These are phyloP conservation scores for Nosema muscidifuracis DNA, from an alignment of 371 early-diverging fungal genomes.

Conservation along the genomic window DNA sequence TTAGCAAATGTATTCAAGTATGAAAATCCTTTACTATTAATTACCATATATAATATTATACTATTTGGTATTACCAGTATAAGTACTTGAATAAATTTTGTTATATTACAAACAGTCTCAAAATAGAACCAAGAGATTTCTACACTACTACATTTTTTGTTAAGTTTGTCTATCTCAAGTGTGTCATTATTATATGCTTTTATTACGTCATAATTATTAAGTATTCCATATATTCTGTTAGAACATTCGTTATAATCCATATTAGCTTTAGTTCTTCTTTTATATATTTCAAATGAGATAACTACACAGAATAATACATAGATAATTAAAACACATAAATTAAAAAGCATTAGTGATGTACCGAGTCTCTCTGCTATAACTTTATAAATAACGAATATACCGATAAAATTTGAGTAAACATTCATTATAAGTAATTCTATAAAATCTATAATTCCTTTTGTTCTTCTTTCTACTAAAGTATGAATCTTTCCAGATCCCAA, in stretches of 20 bases:
- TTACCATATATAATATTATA: constrained; percentile 15
- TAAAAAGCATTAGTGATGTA: background rate
- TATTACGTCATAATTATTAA: constrained; percentile 29
- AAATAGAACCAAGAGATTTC: constrained; percentile 6
- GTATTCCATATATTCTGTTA: constrained; percentile 25
- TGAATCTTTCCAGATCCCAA: constrained; percentile 35
- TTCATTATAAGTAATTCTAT: constrained; percentile 23
- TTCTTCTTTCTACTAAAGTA: constrained; percentile 35
- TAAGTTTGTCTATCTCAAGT: background rate
- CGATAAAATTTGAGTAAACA: background rate
- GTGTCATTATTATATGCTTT: constrained; percentile 33
- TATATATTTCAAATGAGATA: background rate
- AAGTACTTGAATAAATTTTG: constrained; percentile 3
- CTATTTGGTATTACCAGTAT: constrained; percentile 16
- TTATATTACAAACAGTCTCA: constrained; percentile 7
- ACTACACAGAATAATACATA: background rate
- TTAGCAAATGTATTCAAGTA: background rate
- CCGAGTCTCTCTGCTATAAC: background rate
- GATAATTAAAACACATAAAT: background rate
- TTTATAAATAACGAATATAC: background rate
- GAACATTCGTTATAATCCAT: constrained; percentile 12
- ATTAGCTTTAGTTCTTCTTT: constrained; percentile 9
- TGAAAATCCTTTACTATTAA: background rate
- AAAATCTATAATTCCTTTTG: constrained; percentile 1
- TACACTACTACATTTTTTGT: background rate